These are phyloP conservation scores for Obelidium mucronatum DNA, from an alignment of 192 early-diverging fungal species.

Conservation along the genomic window DNA sequence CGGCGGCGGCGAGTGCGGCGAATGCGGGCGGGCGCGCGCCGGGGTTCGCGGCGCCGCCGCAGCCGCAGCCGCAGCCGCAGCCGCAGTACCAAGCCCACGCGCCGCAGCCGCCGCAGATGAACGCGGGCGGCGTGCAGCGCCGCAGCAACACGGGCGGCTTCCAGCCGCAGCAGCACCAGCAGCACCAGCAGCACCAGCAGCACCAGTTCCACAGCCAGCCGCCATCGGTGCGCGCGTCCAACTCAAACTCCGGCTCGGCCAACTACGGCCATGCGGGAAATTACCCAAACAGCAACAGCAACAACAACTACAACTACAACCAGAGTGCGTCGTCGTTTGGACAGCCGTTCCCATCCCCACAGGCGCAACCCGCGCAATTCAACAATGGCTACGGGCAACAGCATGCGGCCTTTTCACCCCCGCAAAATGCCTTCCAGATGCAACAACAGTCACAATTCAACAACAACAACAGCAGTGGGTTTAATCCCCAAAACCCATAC, in stretches of 20 bases:
- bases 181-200: background rate
- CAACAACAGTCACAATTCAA: too few relatives aligned
- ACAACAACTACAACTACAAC: background rate
- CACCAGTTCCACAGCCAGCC: background rate
- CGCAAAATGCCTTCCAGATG: too few relatives aligned
- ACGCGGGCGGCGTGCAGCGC: background rate
- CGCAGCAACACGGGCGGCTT: background rate
- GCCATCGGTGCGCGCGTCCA: background rate
- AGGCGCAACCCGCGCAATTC: too few relatives aligned
- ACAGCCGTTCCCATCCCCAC: too few relatives aligned
- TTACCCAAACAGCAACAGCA: slow-evolving; percentile 4
- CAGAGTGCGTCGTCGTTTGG: too few relatives aligned
- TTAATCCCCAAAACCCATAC: too few relatives aligned
- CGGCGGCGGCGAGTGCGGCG: background rate
- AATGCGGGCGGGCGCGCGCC: background rate
- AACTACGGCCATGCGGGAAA: background rate
- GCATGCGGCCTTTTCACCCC: too few relatives aligned
- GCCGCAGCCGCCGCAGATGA: background rate
- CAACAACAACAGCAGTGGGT: too few relatives aligned
- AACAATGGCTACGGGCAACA: too few relatives aligned
- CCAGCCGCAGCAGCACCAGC: background rate
- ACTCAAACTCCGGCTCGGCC: background rate
- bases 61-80: too few relatives aligned
- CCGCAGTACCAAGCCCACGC: background rate
- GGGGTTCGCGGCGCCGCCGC: background rate